phyloP scores from a whole-genome alignment of 352 stramenopile species.

The Phytophthora sp. region DNA sequence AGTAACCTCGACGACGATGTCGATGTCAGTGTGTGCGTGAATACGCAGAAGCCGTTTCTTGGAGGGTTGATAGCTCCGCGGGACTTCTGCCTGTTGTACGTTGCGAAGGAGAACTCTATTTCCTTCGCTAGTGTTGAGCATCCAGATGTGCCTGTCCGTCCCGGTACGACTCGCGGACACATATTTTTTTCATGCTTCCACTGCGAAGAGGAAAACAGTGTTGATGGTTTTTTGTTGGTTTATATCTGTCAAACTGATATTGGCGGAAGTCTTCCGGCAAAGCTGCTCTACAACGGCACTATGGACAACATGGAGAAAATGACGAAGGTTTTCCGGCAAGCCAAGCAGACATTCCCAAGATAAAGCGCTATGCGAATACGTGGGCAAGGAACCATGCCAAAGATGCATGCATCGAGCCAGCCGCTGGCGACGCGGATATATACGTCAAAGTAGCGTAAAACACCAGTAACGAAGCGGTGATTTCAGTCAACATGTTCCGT shows the following conservation, averaged over 20 bases:
- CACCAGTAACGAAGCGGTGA: not conserved
- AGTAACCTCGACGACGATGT: constrained; percentile 23
- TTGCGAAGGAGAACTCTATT: constrained; percentile 29
- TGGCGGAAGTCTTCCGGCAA: constrained; percentile 47
- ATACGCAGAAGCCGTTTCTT: constrained; percentile 64
- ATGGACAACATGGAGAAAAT: constrained; percentile 72
- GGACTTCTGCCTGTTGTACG: constrained; percentile 62
- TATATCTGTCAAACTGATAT: constrained; percentile 69
- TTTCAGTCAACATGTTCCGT: constrained; percentile 4
- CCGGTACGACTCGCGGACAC: constrained; percentile 38
- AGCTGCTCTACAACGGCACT: constrained; percentile 61
- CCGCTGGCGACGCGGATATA: not conserved
- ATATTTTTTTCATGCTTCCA: constrained; percentile 55
- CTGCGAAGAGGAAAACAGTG: constrained; percentile 34
- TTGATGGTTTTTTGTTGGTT: constrained; percentile 43
- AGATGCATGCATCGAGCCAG: constrained; percentile 1
- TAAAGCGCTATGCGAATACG: not conserved
- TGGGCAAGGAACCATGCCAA: not conserved
- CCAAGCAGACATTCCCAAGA: constrained; percentile 42
- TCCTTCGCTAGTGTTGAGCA: constrained; percentile 54
- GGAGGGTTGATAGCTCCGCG: constrained; percentile 57
- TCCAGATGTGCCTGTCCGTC: constrained; percentile 37
- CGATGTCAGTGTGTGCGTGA: constrained; percentile 46
- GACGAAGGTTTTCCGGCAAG: constrained; percentile 54
- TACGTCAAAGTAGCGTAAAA: constrained; percentile 11